Conservation (phyloP, 805 yeast species). For the Zygosaccharomyces kombuchaensis region DNA sequence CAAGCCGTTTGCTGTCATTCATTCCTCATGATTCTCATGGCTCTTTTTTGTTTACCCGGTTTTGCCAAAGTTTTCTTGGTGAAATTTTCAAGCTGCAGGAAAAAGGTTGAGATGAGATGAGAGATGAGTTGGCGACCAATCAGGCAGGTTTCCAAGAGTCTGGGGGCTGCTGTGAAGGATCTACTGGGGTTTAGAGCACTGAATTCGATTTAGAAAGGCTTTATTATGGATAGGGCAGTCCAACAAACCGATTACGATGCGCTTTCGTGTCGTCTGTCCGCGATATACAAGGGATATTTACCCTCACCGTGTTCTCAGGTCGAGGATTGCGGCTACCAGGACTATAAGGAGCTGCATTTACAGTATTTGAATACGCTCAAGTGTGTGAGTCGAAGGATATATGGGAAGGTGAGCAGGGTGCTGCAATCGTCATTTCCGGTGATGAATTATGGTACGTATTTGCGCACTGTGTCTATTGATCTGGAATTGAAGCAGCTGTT, state of each 20-base stretch:
- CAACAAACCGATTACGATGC: constrained; percentile 64
- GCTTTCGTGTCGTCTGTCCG: constrained; percentile 56
- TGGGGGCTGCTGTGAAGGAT: neutral
- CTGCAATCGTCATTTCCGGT: constrained; percentile 48
- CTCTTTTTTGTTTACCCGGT: constrained; percentile 1
- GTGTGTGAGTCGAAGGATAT: constrained; percentile 17
- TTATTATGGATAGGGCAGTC: constrained; percentile 23
- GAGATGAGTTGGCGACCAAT: neutral
- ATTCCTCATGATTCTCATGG: constrained; percentile 5
- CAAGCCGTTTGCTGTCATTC: constrained; percentile 8
- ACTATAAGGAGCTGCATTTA: constrained; percentile 21
- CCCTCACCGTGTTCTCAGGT: constrained; percentile 34
- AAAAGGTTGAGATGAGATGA: neutral
- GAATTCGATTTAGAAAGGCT: neutral
- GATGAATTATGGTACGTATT: constrained; percentile 67
- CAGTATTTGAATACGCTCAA: constrained; percentile 23
- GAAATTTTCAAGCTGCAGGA: neutral
- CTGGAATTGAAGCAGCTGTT: constrained; percentile 42
- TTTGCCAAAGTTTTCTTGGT: neutral
- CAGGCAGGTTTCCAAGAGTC: neutral
- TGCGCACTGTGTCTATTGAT: constrained; percentile 54
- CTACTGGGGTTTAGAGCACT: neutral
- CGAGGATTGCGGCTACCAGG: constrained; percentile 9
- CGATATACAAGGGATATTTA: constrained; percentile 47
- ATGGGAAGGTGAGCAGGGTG: constrained; percentile 19